These are phyloP conservation scores for Coemansia sp. DNA, from an alignment of 192 early-diverging fungal genomes.

Conservation along the genomic window DNA sequence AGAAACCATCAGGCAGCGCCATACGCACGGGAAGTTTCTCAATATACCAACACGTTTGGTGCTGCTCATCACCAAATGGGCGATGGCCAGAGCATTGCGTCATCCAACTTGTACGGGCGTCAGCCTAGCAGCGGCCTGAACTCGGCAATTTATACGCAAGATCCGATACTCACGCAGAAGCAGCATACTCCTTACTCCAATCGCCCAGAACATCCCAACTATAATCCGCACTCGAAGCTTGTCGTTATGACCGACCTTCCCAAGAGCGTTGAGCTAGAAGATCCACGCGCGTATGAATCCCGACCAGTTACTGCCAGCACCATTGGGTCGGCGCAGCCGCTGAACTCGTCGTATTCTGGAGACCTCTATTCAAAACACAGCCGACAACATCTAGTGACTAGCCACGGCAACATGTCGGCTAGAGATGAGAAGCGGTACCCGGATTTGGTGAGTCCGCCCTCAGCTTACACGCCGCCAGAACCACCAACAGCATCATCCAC, in stretches of 20 bases:
- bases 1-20: neutral
- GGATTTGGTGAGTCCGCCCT: constrained; percentile 13
- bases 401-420: constrained; percentile 2
- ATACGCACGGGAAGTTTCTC: constrained; percentile 8
- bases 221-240: neutral
- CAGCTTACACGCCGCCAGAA: constrained; percentile 37
- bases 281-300: constrained; percentile 9
- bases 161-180: constrained; percentile 1
- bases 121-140: neutral
- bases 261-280: constrained; percentile 8
- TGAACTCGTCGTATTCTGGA: constrained; percentile 9
- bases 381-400: constrained; percentile 24
- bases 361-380: constrained; percentile 26
- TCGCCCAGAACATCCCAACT: neutral
- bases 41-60: constrained; percentile 12
- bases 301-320: constrained; percentile 23
- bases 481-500: constrained; percentile 15
- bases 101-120: constrained; percentile 6
- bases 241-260: constrained; percentile 15
- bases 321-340: constrained; percentile 14
- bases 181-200: neutral
- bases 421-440: constrained; percentile 5
- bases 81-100: constrained; percentile 9
- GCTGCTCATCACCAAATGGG: neutral
- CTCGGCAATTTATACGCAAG: neutral